Conservation (phyloP, 2,329 filamentous ascomycete species). For the Aspergillus ibericus region DNA sequence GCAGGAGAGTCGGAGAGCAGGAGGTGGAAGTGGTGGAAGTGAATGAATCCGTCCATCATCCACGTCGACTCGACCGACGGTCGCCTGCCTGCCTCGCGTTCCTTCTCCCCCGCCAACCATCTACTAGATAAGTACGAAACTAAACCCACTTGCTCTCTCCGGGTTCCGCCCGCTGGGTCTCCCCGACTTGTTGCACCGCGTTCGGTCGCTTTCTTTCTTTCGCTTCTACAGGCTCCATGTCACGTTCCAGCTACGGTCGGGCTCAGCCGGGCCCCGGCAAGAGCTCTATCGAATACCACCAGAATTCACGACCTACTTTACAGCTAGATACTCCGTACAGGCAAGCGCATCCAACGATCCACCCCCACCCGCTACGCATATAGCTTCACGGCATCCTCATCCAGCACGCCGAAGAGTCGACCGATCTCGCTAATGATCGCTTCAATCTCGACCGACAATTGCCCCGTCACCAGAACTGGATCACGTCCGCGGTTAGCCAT, state of each 20-base stretch:
- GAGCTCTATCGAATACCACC: no score
- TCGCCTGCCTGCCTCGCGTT: no score
- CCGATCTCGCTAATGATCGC: conserved; percentile 58
- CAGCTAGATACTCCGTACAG: neutral
- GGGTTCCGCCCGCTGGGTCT: conserved; percentile 24
- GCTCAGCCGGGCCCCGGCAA: no score
- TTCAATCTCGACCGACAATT: conserved; percentile 57
- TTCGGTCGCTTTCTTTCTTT: no score
- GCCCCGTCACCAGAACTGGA: conserved; percentile 62
- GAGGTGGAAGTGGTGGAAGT: neutral
- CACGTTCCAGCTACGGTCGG: no score
- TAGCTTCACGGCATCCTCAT: conserved; percentile 62
- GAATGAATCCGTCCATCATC: neutral
- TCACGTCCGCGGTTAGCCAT: conserved; percentile 4
- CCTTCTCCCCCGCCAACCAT: no score
- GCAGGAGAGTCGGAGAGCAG: conserved; percentile 23
- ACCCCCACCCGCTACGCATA: conserved; percentile 27
- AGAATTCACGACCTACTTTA: neutral
- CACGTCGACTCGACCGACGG: neutral
- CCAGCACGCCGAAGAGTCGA: conserved; percentile 60
- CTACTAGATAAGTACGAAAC: no score
- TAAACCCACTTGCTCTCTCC: no score
- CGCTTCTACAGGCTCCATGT: no score
- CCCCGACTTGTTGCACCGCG: neutral
- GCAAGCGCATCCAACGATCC: no score